Evolutionary conservation across 2,329 filamentous ascomycete species (phyloP).

Genomic region (Incumbomyces lentus): DNA sequence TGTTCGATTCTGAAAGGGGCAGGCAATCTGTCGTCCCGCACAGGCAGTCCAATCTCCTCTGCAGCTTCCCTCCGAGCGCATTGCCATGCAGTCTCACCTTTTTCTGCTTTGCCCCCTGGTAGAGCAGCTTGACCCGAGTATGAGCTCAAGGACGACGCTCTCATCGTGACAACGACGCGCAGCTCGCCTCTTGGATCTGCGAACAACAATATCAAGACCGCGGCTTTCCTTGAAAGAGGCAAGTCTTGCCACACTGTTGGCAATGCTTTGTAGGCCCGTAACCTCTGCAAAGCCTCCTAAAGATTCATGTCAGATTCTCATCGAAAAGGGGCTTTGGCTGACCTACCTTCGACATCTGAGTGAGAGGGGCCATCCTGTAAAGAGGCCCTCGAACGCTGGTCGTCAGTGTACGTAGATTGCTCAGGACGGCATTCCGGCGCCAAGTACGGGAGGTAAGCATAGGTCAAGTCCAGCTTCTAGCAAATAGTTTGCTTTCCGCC

Average conservation of each 20-base stretch:
- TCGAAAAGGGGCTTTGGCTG: background rate
- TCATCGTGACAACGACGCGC: conserved; percentile 53
- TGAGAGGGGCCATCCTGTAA: conserved; percentile 16
- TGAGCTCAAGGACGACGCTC: conserved; percentile 47
- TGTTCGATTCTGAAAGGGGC: conserved; percentile 75
- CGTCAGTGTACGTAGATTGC: conserved; percentile 7
- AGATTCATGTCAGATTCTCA: background rate
- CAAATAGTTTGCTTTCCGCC: no score
- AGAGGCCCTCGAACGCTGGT: conserved; percentile 1
- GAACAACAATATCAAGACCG: conserved; percentile 79
- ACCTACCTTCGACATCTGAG: conserved; percentile 14
- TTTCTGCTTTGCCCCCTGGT: conserved; percentile 60
- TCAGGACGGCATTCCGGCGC: conserved; percentile 1
- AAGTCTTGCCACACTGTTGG: conserved; percentile 47
- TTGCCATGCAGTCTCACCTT: conserved; percentile 52
- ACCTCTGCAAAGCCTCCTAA: conserved; percentile 44
- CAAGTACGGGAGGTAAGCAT: conserved; percentile 1
- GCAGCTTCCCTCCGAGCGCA: conserved; percentile 82
- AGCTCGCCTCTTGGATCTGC: conserved; percentile 73
- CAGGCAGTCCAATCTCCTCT: conserved; percentile 83
- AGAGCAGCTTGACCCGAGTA: conserved; percentile 80
- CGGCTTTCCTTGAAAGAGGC: conserved; percentile 59
- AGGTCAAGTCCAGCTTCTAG: background rate
- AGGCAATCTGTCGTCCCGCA: conserved; percentile 51
- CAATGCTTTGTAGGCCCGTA: conserved; percentile 47